A percentile compares a stretch with the other conserved stretches of the same genome.
Evolutionary conservation across 73 alveolate genomes (phyloP).

Genomic region (Uronychia setigera): DNA sequence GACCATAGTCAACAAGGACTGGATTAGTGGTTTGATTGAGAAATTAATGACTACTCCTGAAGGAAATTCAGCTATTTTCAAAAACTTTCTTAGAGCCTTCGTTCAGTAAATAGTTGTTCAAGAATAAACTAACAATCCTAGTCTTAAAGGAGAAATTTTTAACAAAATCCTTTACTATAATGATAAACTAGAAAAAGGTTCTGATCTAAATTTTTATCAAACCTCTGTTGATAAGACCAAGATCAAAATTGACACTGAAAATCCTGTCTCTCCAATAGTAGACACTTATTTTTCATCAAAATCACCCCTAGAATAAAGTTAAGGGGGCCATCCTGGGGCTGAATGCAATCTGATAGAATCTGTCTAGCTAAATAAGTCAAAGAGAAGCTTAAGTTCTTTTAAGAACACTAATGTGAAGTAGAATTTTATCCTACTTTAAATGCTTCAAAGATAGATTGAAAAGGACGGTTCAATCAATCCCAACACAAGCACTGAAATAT

Average conservation of each 20-base stretch:
- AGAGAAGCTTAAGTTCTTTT: background rate
- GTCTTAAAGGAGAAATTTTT: background rate
- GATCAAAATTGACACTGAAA: background rate
- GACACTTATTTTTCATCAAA: background rate
- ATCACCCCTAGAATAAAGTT: background rate
- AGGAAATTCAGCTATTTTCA: background rate
- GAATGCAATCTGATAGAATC: too few relatives aligned
- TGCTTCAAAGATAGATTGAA: background rate
- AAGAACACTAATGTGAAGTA: background rate
- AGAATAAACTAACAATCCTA: background rate
- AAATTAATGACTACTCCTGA: background rate
- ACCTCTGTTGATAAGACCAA: background rate
- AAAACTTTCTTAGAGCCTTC: background rate
- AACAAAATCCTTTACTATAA: background rate
- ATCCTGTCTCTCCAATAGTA: background rate
- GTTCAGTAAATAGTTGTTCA: background rate
- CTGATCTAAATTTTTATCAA: background rate
- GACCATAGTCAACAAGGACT: background rate
- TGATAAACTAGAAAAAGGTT: background rate
- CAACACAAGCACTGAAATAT: background rate
- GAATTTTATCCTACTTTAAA: background rate
- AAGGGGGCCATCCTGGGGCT: too few relatives aligned
- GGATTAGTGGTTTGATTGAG: background rate
- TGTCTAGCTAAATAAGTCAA: background rate
- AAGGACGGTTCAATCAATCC: background rate